Base-by-base conservation (phyloP, 768 basidiomycete species). In the Lentinula sp. region DNA sequence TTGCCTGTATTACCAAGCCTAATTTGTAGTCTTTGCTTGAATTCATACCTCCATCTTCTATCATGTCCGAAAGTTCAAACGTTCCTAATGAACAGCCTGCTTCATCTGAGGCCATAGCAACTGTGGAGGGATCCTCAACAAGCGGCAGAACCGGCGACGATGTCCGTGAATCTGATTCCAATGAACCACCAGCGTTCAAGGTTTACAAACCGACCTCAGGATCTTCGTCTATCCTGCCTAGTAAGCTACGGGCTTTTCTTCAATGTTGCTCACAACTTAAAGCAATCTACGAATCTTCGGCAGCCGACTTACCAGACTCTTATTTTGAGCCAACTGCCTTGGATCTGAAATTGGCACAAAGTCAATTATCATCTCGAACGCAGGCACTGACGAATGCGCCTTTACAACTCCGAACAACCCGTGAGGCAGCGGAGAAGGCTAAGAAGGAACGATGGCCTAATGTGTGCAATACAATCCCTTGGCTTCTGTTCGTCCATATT, bases 391-490 rank as follows among this genome's bases (percentile, higher is more conserved):
- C 73, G 15, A 83, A 93, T 70, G 88, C 88, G 0, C 92, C 92
- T 3, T 73, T 94, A 5, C 84, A 84, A 66, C 75, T 88, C 34
- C 83, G 86, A 34, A 78, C 84, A 1, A 76, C 76, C 45, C 80
- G 88, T 60, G 89, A 92, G 46, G 83, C 83, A 9, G 78, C 80
- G 23, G 79, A 82, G 65, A 84, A 81, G 69, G 74, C 77, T 32
- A 89, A 83, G 68, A 76, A 71, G 52, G 83, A 86, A 55, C 80
- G 84, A 66, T 94, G 88, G 86, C 92, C 92, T 8, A 82, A 79
- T 61, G 91, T 93, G 63, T 64, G 80, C 69, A 13, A 5, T 6
- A 40, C 13, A 13, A 16, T 28, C 46, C n/a, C 21, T 35, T 21
- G 11, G 40, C 51, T 54, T 59, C 5, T 43, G 16, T 39, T 37